A percentile compares a stretch with the other conserved stretches of the same genome.
Evolutionary conservation across 2,329 filamentous ascomycete species (phyloP).

Genomic region (Cadophora gregata): DNA sequence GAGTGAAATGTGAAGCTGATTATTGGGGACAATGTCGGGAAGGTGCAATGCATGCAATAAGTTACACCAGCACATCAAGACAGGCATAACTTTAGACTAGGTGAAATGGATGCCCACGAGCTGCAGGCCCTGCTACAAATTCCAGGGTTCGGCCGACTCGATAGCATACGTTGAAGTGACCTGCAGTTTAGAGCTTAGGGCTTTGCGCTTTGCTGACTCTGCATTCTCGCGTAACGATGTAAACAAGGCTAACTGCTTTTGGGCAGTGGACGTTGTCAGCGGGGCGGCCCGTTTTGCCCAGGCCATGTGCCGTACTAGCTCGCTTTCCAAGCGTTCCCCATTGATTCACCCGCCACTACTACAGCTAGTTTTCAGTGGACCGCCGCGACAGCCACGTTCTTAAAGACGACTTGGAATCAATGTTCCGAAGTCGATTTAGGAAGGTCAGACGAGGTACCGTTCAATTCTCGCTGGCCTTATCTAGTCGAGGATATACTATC

Average conservation of each 20-base stretch:
- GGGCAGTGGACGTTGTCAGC: too few species aligned
- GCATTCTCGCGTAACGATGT: not conserved
- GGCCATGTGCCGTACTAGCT: too few species aligned
- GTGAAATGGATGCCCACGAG: not conserved
- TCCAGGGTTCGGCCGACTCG: not conserved
- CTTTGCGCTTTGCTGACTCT: not conserved
- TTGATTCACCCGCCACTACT: not conserved
- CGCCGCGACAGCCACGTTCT: not conserved
- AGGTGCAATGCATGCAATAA: not conserved
- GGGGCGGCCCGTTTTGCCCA: too few species aligned
- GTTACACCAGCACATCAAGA: not conserved
- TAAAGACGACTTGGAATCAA: not conserved
- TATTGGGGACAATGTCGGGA: not conserved
- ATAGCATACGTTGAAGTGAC: not conserved
- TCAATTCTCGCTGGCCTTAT: not conserved
- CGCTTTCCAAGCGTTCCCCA: not conserved
- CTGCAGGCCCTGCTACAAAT: not conserved
- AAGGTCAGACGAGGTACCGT: not conserved
- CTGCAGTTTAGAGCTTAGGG: not conserved
- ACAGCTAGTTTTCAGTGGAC: not conserved
- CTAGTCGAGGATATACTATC: slow-evolving; percentile 1
- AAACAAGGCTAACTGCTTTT: not conserved
- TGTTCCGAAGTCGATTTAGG: not conserved
- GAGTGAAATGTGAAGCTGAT: not conserved
- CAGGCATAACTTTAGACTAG: not conserved